Conservation (phyloP, 495 filamentous ascomycete genomes). For the Podospora pseudopauciseta region DNA sequence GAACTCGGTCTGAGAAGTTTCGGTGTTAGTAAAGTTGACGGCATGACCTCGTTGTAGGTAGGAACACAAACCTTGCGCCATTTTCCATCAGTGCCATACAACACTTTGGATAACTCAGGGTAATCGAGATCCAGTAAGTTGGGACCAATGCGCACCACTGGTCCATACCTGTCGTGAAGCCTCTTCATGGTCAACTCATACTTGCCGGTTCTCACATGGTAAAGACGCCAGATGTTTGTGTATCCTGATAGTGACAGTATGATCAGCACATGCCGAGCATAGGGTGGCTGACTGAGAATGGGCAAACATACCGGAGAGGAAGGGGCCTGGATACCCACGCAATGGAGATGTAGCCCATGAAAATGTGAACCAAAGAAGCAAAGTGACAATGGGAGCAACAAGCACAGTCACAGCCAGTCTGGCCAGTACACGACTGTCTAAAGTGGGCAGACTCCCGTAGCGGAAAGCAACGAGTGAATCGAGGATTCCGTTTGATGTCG, state of each 20-base stretch:
- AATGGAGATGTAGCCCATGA: conserved; percentile 4
- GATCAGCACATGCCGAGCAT: neutral
- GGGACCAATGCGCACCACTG: conserved; percentile 53
- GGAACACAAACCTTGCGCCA: conserved; percentile 24
- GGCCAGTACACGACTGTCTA: neutral
- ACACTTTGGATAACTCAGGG: conserved; percentile 30
- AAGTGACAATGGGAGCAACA: conserved; percentile 9
- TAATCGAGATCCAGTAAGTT: conserved; percentile 48
- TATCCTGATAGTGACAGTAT: conserved; percentile 18
- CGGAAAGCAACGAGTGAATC: neutral
- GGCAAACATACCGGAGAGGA: conserved; percentile 17
- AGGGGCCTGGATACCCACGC: conserved; percentile 18
- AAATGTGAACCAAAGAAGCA: neutral
- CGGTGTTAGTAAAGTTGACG: neutral
- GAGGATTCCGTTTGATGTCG: neutral
- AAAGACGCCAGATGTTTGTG: conserved; percentile 41
- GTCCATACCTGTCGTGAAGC: conserved; percentile 49
- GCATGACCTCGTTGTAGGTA: neutral
- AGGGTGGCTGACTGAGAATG: neutral
- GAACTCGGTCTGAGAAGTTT: conserved; percentile 36
- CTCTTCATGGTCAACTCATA: conserved; percentile 27
- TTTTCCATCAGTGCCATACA: conserved; percentile 36
- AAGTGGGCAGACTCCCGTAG: neutral
- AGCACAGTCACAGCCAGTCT: neutral
- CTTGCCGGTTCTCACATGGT: conserved; percentile 23